Base-by-base conservation (phyloP, 768 basidiomycete genomes). In the Cubamyces sp. region DNA sequence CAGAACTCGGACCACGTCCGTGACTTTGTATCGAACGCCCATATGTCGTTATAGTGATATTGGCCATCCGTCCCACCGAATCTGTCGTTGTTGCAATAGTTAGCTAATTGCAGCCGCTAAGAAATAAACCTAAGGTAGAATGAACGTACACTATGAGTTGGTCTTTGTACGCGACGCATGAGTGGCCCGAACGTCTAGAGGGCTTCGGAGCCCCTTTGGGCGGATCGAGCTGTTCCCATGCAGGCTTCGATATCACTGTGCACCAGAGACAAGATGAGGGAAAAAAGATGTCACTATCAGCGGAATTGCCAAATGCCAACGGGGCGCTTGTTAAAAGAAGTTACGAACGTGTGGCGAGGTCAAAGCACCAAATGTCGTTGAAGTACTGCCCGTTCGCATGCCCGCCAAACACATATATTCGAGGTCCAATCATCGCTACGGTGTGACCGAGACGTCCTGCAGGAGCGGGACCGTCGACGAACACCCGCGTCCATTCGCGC, bases 31-130 rank as follows among this genome's bases (percentile, higher is more conserved):
- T 95, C 92, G 74, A 91, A 98, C 3, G 87, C 81, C 96, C 96
- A 98, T 9, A 93, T 96, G 73, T 98, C 96, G 74, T 97, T 98
- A 77, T 98, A 98, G 72, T 97, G 96, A 74, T 90, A 97, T 73
- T 88, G 85, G n/a, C 94, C 94, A 72, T 98, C 96, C n/a, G 96
- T 98, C 50, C 96, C 96, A 34, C 96, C 96, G 68, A 98, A 98
- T 42, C 91, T 94, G 65, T 37, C 41, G 30, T 26, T 18, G 42
- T 49, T 21, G 49, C 21, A 25, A 12, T 34, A 34, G 7, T 15
- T 1, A 34, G 46, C 19, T 25, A 26, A 60, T n/a, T 11, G 47
- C 28, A 42, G 30, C 60, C 1, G 42, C 9, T 34, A 11, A 9
- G 34, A 6, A 34, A 34, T 11, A 6, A 0, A 28, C n/a, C 16